Base-by-base conservation (phyloP, 73 alveolate genomes). In the Breviolum minutum region DNA sequence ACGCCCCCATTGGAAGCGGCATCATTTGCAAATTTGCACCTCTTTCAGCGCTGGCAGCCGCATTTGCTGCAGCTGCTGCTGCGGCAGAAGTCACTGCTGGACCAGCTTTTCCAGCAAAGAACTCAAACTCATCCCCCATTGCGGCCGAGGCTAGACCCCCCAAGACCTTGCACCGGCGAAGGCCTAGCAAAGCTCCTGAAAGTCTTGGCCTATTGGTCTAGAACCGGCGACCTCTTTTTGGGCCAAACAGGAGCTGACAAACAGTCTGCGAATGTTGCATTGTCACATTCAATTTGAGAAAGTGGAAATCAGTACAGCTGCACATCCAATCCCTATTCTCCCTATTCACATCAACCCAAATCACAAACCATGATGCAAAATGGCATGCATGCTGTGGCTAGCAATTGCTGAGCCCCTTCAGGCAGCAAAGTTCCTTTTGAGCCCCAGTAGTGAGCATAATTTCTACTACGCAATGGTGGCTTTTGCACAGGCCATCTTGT, bases 51-150 rank as follows among this genome's bases (percentile, higher is more conserved):
- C 95, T 60, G 74, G 63, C 85, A 19, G 93, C 93, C 0, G 95
- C 95, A 7, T 88, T 88, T 24, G 95, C 95, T 8, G 95, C 95
- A 40, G 95, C 95, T 22, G 95, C 95, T 11, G 95, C 95, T 5
- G 95, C 95, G 2, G 95, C 95, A 29, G 83, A 63, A 32, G 95
- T 87, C 66, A 64, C 95, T 27, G 95, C 95, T 29, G 95, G 95
- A 63, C 95, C 95, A 63, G 82, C 95, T 54, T 87, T 87, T 13
- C 95, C 95, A 6, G 82, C 95, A 64, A 87, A 87, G 83, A 87
- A 87, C 85, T 87, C 95, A 64, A 87, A 87, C 85, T 87, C 95
- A 64, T 87, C 95, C 54, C 95, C 95, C 95, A 87, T 87, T 24
- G n/a, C 12, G 89, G 19, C 68, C 89, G 14, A 68, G 19, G 48